Percentiles rank a stretch among this genome's conserved stretches.
These are phyloP conservation scores for Pyrrhoderma lamaoense DNA, from an alignment of 1,284 basidiomycete species.

Conservation along the genomic window DNA sequence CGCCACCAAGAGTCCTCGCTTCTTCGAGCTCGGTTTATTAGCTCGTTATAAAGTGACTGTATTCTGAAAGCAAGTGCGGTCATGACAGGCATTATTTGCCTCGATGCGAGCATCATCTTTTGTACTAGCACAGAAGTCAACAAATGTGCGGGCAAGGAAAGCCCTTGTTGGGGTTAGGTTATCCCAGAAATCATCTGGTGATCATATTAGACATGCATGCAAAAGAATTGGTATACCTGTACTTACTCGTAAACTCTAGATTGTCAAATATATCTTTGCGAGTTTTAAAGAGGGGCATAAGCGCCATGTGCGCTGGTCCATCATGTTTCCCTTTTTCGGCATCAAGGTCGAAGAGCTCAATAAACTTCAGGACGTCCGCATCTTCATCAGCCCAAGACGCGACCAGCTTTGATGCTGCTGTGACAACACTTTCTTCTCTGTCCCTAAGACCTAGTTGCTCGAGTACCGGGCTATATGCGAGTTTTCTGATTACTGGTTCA, in stretches of 20 bases:
- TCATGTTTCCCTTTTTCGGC: neutral
- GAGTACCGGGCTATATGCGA: slow-evolving; percentile 72
- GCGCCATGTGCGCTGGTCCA: slow-evolving; percentile 59
- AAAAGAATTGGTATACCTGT: neutral
- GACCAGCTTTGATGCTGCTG: slow-evolving; percentile 75
- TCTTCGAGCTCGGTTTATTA: slow-evolving; percentile 47
- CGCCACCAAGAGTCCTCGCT: slow-evolving; percentile 31
- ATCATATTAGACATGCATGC: neutral
- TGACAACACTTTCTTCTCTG: slow-evolving; percentile 75
- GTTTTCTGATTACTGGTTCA: slow-evolving; percentile 76
- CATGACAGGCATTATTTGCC: slow-evolving; percentile 75
- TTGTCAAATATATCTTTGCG: slow-evolving; percentile 53
- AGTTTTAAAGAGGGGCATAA: slow-evolving; percentile 57
- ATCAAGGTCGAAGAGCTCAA: slow-evolving; percentile 51
- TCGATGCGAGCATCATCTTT: slow-evolving; percentile 71
- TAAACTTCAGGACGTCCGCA: slow-evolving; percentile 44
- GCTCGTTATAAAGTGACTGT: slow-evolving; percentile 70
- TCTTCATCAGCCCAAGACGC: slow-evolving; percentile 62
- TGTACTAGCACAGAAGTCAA: slow-evolving; percentile 66
- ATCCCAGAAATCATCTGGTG: slow-evolving; percentile 69
- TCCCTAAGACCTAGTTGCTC: slow-evolving; percentile 73
- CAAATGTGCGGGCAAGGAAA: slow-evolving; percentile 79
- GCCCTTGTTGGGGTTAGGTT: slow-evolving; percentile 74
- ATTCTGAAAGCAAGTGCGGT: slow-evolving; percentile 85
- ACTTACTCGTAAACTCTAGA: slow-evolving; percentile 68